A percentile compares a stretch with the other conserved stretches of the same genome.
Conservation (phyloP, 225 moss, liverwort and hornwort genomes). For the Bryum argenteum region DNA sequence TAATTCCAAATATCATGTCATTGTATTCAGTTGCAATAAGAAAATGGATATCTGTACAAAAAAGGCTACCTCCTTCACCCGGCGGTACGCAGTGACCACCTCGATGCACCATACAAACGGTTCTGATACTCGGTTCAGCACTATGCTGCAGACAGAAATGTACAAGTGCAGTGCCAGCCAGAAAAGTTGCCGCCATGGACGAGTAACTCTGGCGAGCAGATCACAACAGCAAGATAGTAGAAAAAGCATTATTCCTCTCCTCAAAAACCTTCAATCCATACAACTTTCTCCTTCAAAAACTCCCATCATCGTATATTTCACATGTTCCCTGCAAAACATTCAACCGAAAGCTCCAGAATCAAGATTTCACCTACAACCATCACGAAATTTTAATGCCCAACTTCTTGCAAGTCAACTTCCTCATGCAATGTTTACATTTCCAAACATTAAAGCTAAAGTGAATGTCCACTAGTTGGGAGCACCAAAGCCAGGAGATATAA, state of each 20-base stretch:
- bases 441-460: not conserved
- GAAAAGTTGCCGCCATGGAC: slow-evolving; percentile 66
- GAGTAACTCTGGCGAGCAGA: slow-evolving; percentile 42
- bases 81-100: slow-evolving; percentile 55
- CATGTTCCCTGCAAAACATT: slow-evolving; percentile 36
- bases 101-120: slow-evolving; percentile 33
- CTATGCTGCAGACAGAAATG: slow-evolving; percentile 57
- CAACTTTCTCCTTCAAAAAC: slow-evolving; percentile 21
- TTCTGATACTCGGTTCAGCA: slow-evolving; percentile 38
- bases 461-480: slow-evolving; percentile 3
- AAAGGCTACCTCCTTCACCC: slow-evolving; percentile 52
- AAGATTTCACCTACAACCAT: slow-evolving; percentile 16
- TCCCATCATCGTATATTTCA: slow-evolving; percentile 29
- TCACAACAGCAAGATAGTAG: slow-evolving; percentile 38
- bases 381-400: too few species aligned
- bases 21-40: not conserved
- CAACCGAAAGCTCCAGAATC: slow-evolving; percentile 19
- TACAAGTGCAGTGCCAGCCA: slow-evolving; percentile 66
- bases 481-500: not conserved
- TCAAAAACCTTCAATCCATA: slow-evolving; percentile 23
- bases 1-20: not conserved
- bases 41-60: not conserved
- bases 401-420: too few species aligned
- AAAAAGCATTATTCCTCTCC: slow-evolving; percentile 46
- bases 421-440: not conserved